These are phyloP conservation scores for Phytopythium mirpurense DNA, from an alignment of 352 stramenopile genomes.

Conservation along the genomic window DNA sequence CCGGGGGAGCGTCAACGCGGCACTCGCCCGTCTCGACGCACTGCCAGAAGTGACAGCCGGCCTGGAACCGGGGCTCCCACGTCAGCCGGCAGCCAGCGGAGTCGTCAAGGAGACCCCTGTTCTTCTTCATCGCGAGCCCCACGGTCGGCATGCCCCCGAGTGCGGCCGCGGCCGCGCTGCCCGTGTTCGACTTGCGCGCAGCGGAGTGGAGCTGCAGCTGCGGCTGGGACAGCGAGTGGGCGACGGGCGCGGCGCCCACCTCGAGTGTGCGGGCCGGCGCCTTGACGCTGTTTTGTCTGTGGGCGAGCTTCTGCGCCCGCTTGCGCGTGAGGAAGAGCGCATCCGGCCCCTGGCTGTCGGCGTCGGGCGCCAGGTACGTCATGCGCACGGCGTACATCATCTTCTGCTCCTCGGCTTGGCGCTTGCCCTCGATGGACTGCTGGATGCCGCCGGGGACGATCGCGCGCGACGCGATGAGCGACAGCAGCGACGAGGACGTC, in stretches of 20 bases:
- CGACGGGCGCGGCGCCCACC: conserved; percentile 3
- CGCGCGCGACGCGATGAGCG: conserved; percentile 24
- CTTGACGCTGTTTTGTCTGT: conserved; percentile 35
- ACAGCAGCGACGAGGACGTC: conserved; percentile 22
- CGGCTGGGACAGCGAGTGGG: not conserved
- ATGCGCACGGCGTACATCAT: conserved; percentile 82
- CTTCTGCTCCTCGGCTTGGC: conserved; percentile 34
- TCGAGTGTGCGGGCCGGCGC: conserved; percentile 48
- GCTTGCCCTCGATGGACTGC: conserved; percentile 11
- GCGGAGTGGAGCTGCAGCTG: not conserved
- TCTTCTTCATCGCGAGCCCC: conserved; percentile 34
- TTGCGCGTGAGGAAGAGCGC: conserved; percentile 73
- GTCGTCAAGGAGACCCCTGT: conserved; percentile 18
- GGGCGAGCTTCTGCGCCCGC: conserved; percentile 61
- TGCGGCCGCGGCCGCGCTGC: conserved; percentile 6
- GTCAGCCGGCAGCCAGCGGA: conserved; percentile 28
- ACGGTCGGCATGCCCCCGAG: not conserved
- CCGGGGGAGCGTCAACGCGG: conserved; percentile 15
- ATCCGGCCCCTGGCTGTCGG: conserved; percentile 41
- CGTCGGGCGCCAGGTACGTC: conserved; percentile 57
- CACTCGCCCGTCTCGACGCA: conserved; percentile 67
- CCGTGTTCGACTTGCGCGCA: conserved; percentile 14
- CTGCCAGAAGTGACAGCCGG: conserved; percentile 74
- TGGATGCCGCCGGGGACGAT: conserved; percentile 12
- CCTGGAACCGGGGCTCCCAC: conserved; percentile 60